These are phyloP conservation scores for Myxozyma nipponensis DNA, from an alignment of 805 yeast species.

Conservation along the genomic window DNA sequence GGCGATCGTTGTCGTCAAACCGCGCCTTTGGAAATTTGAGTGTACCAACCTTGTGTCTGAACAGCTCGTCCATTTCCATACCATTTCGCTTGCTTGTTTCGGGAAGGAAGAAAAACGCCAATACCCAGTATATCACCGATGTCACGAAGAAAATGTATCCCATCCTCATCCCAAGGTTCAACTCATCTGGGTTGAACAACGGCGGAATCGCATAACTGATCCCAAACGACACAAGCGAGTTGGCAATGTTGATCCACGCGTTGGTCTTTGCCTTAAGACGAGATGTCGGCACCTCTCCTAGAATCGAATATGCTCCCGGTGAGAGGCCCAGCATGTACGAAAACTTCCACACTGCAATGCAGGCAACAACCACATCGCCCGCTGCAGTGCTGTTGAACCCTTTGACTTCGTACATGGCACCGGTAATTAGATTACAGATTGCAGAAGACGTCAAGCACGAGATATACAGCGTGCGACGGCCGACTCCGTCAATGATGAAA, in stretches of 20 bases:
- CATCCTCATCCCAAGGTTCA: background rate
- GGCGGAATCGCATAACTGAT: background rate
- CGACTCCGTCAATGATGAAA: too few relatives aligned
- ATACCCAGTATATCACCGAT: background rate
- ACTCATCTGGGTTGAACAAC: background rate
- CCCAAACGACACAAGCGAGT: background rate
- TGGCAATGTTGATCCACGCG: background rate
- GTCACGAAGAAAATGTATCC: background rate
- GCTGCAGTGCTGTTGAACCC: too few relatives aligned
- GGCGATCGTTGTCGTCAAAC: background rate
- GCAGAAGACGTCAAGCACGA: too few relatives aligned
- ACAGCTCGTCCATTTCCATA: background rate
- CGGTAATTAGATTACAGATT: too few relatives aligned
- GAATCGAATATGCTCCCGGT: background rate
- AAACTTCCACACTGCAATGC: background rate
- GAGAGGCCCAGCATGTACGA: background rate
- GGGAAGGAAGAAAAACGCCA: background rate
- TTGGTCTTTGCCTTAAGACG: background rate
- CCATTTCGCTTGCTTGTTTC: background rate
- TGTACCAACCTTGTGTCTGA: background rate
- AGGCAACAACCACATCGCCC: too few relatives aligned
- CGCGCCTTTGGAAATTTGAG: background rate
- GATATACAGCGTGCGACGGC: too few relatives aligned
- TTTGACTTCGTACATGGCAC: too few relatives aligned
- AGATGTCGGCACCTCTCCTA: background rate